A percentile compares a stretch with the other conserved stretches of the same genome.
Evolutionary conservation across 1,284 basidiomycete genomes (phyloP).

Genomic region (Tausonia pullulans): DNA sequence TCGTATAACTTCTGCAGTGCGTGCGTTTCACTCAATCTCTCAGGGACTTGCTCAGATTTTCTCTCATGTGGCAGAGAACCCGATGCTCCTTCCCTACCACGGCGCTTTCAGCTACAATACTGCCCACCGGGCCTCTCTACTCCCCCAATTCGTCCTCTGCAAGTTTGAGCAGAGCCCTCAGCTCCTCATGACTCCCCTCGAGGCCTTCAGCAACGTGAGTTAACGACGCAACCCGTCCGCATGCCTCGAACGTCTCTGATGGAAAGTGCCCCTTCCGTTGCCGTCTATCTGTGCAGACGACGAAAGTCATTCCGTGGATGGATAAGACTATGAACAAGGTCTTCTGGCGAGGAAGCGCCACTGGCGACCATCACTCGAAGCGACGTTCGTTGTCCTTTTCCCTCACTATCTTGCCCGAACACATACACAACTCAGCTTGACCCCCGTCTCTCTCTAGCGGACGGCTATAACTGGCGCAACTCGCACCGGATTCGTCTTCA

Average conservation of each 20-base stretch:
- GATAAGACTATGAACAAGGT: slow-evolving; percentile 32
- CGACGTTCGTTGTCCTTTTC: slow-evolving; percentile 15
- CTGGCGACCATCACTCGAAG: slow-evolving; percentile 32
- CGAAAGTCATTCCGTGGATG: slow-evolving; percentile 29
- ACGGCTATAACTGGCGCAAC: slow-evolving; percentile 26
- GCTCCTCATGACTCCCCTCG: slow-evolving; percentile 31
- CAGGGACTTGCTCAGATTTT: neutral
- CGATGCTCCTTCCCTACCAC: neutral
- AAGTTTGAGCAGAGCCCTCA: slow-evolving; percentile 28
- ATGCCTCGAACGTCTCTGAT: too few species aligned
- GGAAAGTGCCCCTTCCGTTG: too few species aligned
- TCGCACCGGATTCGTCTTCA: slow-evolving; percentile 33
- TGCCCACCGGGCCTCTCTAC: slow-evolving; percentile 14
- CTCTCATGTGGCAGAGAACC: neutral
- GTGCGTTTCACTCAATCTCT: neutral
- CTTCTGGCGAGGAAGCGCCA: slow-evolving; percentile 37
- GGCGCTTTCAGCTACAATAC: neutral
- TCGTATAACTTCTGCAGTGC: slow-evolving; percentile 9
- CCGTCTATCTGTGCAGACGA: neutral
- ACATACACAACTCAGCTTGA: slow-evolving; percentile 16
- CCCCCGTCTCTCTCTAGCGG: too few species aligned
- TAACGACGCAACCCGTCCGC: too few species aligned
- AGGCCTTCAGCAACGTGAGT: slow-evolving; percentile 28
- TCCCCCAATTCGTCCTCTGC: slow-evolving; percentile 34
- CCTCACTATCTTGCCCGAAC: slow-evolving; percentile 16